These are phyloP conservation scores for Aspergillus tanneri DNA, from an alignment of 2,329 filamentous ascomycete genomes.

Conservation along the genomic window DNA sequence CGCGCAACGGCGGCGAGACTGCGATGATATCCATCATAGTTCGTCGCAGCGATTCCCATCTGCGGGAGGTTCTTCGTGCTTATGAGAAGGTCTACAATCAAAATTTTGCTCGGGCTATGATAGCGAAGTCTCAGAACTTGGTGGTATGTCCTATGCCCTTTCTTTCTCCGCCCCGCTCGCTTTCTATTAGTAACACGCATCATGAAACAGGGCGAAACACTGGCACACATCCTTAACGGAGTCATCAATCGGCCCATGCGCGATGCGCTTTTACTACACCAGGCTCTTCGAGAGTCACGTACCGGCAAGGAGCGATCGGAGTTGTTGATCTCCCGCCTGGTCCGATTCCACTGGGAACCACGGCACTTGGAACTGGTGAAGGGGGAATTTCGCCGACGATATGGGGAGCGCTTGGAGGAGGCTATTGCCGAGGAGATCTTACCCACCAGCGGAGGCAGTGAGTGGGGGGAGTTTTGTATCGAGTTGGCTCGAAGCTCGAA, in stretches of 20 bases:
- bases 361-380: constrained; percentile 78
- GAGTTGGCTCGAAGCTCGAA: constrained; percentile 53
- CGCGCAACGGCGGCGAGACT: constrained; percentile 76
- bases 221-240: constrained; percentile 93
- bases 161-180: constrained; percentile 4
- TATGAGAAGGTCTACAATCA: constrained; percentile 72
- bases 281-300: constrained; percentile 75
- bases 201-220: constrained; percentile 93
- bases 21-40: constrained; percentile 85
- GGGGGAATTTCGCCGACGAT: constrained; percentile 74
- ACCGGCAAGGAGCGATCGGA: constrained; percentile 75
- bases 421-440: constrained; percentile 75
- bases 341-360: constrained; percentile 90
- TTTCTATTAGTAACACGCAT: constrained; percentile 47
- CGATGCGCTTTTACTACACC: constrained; percentile 85
- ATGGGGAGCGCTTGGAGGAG: constrained; percentile 70
- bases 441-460: constrained; percentile 48
- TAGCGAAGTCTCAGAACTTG: constrained; percentile 85
- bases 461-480: constrained; percentile 75
- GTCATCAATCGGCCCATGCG: constrained; percentile 93
- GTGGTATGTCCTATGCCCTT: constrained; percentile 64
- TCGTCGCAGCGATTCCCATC: constrained; percentile 73
- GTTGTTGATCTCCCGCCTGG: constrained; percentile 80
- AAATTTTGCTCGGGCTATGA: constrained; percentile 85
- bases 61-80: constrained; percentile 72